Evolutionary conservation across 1,139 yeast genomes (phyloP).

Genomic region (Blastobotrys petasosporus): DNA sequence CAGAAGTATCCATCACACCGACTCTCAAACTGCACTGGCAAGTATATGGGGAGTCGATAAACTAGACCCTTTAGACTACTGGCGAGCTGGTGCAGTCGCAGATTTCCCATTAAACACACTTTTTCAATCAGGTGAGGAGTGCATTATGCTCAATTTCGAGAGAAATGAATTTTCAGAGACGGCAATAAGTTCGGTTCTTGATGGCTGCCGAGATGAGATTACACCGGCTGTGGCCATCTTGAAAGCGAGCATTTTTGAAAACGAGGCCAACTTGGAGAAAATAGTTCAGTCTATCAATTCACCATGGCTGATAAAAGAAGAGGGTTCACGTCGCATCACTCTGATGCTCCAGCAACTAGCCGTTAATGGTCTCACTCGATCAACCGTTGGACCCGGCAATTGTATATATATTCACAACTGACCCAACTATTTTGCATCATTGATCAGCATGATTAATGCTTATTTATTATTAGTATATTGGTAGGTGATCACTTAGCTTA

Average conservation of each 20-base stretch:
- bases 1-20: no score
- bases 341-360: constrained; percentile 7
- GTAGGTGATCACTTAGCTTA: no score
- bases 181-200: not conserved
- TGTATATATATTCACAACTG: constrained; percentile 6
- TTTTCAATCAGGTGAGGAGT: not conserved
- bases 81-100: constrained; percentile 3
- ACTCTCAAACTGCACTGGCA: no score
- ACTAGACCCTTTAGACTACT: constrained; percentile 7
- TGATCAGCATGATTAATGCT: not conserved
- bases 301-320: constrained; percentile 8
- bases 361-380: constrained; percentile 5
- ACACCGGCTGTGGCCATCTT: constrained; percentile 9
- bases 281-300: constrained; percentile 3
- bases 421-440: not conserved
- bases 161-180: not conserved
- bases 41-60: constrained; percentile 11
- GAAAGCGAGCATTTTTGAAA: not conserved
- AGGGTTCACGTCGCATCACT: not conserved
- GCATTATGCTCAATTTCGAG: no score
- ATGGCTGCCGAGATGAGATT: constrained; percentile 4
- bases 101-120: not conserved
- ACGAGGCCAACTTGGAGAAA: not conserved
- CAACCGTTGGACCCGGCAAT: constrained; percentile 12
- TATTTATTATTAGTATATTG: not conserved